Conservation (phyloP, 352 stramenopile genomes). For the Globisporangium mamillatum region DNA sequence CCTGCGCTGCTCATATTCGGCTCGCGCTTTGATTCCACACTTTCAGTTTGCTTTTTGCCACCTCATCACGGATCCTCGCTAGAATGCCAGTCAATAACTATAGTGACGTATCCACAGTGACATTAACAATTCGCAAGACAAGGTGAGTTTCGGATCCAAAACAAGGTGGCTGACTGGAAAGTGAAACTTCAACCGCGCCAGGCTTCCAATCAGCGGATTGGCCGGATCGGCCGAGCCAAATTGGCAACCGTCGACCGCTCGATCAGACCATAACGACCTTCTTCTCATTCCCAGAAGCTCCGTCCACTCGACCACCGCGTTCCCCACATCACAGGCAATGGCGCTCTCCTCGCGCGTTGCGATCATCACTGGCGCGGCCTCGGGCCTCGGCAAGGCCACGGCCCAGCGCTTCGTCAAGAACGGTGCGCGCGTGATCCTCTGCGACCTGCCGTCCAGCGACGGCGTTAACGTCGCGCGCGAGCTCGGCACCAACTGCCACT, state of each 20-base stretch:
- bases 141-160: neutral
- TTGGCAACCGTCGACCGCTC: neutral
- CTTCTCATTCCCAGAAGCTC: neutral
- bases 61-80: neutral
- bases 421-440: conserved; percentile 90
- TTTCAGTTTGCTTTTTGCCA: neutral
- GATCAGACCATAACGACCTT: neutral
- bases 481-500: conserved; percentile 77
- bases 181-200: neutral
- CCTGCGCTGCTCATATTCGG: neutral
- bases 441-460: conserved; percentile 87
- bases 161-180: neutral
- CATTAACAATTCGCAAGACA: neutral
- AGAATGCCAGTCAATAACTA: neutral
- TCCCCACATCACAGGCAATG: conserved; percentile 26
- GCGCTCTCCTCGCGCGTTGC: conserved; percentile 67
- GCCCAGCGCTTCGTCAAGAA: conserved; percentile 88
- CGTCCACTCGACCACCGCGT: neutral
- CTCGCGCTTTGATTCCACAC: neutral
- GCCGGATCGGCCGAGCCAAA: neutral
- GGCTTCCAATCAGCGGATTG: conserved; percentile 13
- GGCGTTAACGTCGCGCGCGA: conserved; percentile 73
- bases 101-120: neutral
- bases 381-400: conserved; percentile 91
- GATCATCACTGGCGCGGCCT: conserved; percentile 92